Base-by-base conservation (phyloP, 371 early-diverging fungal species). In the Mortierella sp. region DNA sequence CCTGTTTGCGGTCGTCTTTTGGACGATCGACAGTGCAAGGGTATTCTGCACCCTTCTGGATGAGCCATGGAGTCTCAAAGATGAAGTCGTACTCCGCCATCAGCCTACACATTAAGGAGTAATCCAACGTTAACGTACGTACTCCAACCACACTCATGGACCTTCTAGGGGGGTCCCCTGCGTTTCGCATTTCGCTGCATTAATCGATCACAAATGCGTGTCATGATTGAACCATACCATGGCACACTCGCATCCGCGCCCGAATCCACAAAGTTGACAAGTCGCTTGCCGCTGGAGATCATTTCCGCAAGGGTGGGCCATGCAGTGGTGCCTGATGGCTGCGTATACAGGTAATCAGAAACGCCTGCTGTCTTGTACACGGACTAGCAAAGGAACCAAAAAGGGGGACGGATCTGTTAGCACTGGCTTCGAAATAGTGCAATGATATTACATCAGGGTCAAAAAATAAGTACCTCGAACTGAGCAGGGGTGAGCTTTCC, bases 221-320 rank as follows among this genome's bases (percentile, higher is more conserved):
- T 21, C 21, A n/a, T 14, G 38, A 19, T 12, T 39, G 5, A 48
- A 49, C 24, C 41, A 63, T 83, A 84, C 93, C 92, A 92, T 48
- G 90, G 90, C 9, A 87, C 83, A 9, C 60, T 58, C 0, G 68
- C 48, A 42, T 91, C 85, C 21, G 85, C 80, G 16, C 85, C 85
- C 30, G 78, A 41, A 68, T 91, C 91, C 24, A 84, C 28, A 58
- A 90, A 90, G 42, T 89, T 89, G 9, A 93, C 84, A 5, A 91
- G 80, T 24, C 91, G 83, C 73, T 88, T 90, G 57, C 89, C 88
- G 45, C 82, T 78, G 31, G 66, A 30, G 54, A 93, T 90, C 87
- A 93, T 83, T 26, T 84, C 67, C 4, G 67, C 63, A 0, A 93
- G 79, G 14, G 91, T 91, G 2, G 93, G 93, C 94, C 94, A 93